A percentile compares a stretch with the other conserved stretches of the same genome.
These are phyloP conservation scores for Penicillium steckii DNA, from an alignment of 495 filamentous ascomycete species.

Conservation along the genomic window DNA sequence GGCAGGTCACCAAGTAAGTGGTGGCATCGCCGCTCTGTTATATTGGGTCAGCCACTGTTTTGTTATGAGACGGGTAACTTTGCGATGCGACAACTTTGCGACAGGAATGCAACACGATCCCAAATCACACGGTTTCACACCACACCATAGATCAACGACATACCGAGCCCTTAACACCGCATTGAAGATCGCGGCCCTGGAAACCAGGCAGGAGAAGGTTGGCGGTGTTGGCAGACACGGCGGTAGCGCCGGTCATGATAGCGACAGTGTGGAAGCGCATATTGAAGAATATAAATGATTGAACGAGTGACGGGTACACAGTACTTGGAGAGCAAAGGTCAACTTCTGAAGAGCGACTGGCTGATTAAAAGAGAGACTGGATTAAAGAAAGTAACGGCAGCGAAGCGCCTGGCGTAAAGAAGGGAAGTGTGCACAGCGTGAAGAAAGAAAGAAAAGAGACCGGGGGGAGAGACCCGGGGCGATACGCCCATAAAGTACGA, in stretches of 20 bases:
- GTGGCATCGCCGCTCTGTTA: constrained; percentile 23
- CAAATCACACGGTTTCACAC: too few species aligned
- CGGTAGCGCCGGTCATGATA: constrained; percentile 27
- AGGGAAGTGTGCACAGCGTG: constrained; percentile 8
- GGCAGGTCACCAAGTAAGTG: constrained; percentile 30
- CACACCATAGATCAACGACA: too few species aligned
- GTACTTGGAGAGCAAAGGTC: constrained; percentile 20
- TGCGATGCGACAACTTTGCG: neutral
- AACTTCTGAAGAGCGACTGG: constrained; percentile 5
- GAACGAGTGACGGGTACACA: constrained; percentile 22
- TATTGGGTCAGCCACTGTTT: constrained; percentile 3
- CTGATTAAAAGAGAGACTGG: constrained; percentile 34
- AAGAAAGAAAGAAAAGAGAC: neutral
- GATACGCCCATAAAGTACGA: constrained; percentile 13
- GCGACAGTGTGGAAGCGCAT: constrained; percentile 32
- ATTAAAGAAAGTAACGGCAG: constrained; percentile 18
- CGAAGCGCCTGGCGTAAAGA: constrained; percentile 8
- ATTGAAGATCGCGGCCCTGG: constrained; percentile 20
- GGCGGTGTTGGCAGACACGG: constrained; percentile 31
- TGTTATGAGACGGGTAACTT: neutral
- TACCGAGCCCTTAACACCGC: constrained; percentile 28
- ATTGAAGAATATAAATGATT: constrained; percentile 15
- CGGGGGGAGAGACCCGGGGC: constrained; percentile 4
- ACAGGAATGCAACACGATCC: neutral
- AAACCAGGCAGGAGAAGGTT: constrained; percentile 32